These are phyloP conservation scores for Chrysosporium keratinophilum DNA, from an alignment of 2,329 filamentous ascomycete species.

Conservation along the genomic window DNA sequence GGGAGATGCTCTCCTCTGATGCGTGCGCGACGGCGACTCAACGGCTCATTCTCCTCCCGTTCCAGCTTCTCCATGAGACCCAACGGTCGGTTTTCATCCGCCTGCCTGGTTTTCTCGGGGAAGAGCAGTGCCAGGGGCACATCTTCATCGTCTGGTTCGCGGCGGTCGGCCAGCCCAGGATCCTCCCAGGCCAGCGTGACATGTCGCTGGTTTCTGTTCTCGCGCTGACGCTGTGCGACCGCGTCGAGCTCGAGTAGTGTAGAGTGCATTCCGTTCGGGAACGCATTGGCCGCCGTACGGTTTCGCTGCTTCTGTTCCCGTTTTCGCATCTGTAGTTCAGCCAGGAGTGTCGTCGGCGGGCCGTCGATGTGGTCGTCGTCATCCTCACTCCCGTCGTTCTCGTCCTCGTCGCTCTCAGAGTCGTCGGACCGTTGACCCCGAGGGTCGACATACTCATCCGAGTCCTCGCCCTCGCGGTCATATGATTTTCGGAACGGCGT, in stretches of 20 bases:
- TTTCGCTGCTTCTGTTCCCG: slow-evolving; percentile 75
- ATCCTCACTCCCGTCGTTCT: slow-evolving; percentile 26
- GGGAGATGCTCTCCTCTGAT: slow-evolving; percentile 51
- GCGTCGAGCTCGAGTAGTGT: slow-evolving; percentile 86
- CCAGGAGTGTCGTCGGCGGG: slow-evolving; percentile 78
- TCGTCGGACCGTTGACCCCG: slow-evolving; percentile 18
- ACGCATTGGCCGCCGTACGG: slow-evolving; percentile 52
- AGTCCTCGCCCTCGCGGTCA: slow-evolving; percentile 14
- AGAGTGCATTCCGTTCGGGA: slow-evolving; percentile 72
- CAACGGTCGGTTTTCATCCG: slow-evolving; percentile 32
- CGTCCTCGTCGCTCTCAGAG: slow-evolving; percentile 18
- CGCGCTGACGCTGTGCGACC: slow-evolving; percentile 73
- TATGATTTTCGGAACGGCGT: slow-evolving; percentile 15
- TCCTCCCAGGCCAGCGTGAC: slow-evolving; percentile 85
- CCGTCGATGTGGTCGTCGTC: slow-evolving; percentile 48
- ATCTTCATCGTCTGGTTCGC: slow-evolving; percentile 61
- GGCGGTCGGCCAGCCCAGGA: slow-evolving; percentile 30
- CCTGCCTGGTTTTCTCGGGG: slow-evolving; percentile 36
- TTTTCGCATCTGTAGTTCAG: slow-evolving; percentile 84
- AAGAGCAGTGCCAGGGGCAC: slow-evolving; percentile 77
- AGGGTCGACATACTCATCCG: neutral
- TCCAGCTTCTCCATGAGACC: slow-evolving; percentile 58
- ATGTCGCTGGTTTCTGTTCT: slow-evolving; percentile 60
- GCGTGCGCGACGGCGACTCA: slow-evolving; percentile 65
- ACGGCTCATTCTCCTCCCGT: slow-evolving; percentile 83